Base-by-base conservation (phyloP, 1,139 yeast genomes). In the Candida freyschussii region DNA sequence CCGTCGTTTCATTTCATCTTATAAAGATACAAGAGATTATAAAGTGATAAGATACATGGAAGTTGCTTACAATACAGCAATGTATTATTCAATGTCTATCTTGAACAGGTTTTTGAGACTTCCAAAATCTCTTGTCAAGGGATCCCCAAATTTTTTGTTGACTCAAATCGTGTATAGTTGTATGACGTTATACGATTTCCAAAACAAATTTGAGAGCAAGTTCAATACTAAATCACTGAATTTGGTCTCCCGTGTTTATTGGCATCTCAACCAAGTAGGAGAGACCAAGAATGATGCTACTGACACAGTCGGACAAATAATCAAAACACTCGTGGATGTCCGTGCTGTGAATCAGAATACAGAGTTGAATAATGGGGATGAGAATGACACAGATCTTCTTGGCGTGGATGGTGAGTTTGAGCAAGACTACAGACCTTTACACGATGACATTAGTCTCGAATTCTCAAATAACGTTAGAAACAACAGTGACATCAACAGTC, bases 191-290 rank as follows among this genome's bases (percentile, higher is more conserved):
- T 68, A 71, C 45, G 72, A 71, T 32, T 63, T 59, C 40, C 52
- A 70, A 13, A 55, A 57, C 33, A 50, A 55, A 33, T 62, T 65
- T 54, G 50, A 53, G 13, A 48, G 49, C 13, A 44, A 47, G n/a
- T 67, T 66, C 37, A 60, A 60, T 33, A 59, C 58, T 17, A 56
- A 52, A 34, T 50, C 68, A 2, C 43, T 72, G 24, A 67, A 60
- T 36, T 47, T 69, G 14, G 69, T 75, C 28, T 64, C 75, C 0
- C 59, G 62, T 36, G 65, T 69, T 7, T 73, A 72, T 43, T 73
- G 78, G 78, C 73, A 69, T 43, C 50, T 73, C 39, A 70, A 68
- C 39, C 65, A 70, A 19, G 65, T 69, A 37, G 78, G 78, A 3
- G 75, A 70, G 40, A 63, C 64, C 37, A 60, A 63, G 41, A 70